These are phyloP conservation scores for Trematosphaeria pertusa DNA, from an alignment of 2,329 filamentous ascomycete species.

Conservation along the genomic window DNA sequence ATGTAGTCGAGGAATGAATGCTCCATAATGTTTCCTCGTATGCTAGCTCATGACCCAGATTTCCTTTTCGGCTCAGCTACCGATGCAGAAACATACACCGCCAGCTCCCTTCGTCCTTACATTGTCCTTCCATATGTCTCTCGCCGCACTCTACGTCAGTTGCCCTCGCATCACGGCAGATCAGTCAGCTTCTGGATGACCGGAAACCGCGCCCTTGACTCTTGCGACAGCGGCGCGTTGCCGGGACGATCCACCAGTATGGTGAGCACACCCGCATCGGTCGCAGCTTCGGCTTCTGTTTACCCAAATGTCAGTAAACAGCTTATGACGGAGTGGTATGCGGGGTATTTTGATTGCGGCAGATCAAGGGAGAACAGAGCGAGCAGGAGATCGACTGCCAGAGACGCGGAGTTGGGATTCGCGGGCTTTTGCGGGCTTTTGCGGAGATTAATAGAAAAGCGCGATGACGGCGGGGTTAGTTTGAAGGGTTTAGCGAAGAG, in stretches of 20 bases:
- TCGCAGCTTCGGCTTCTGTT: slow-evolving; percentile 54
- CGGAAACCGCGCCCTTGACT: slow-evolving; percentile 25
- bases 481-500: no score
- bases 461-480: slow-evolving; percentile 7
- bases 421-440: neutral
- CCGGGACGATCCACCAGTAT: slow-evolving; percentile 67
- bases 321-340: slow-evolving; percentile 2
- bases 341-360: slow-evolving; percentile 8
- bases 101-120: no score
- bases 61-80: no score
- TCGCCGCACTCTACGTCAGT: no score
- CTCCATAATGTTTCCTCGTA: no score
- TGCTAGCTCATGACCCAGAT: no score
- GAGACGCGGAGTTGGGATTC: slow-evolving; percentile 1
- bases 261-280: slow-evolving; percentile 50
- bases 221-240: slow-evolving; percentile 65
- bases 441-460: slow-evolving; percentile 9
- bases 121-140: no score
- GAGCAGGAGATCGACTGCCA: slow-evolving; percentile 2
- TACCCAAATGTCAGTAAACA: slow-evolving; percentile 22
- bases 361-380: neutral
- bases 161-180: slow-evolving; percentile 23
- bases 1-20: no score
- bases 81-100: no score
- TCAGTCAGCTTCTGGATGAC: slow-evolving; percentile 48